Conservation (phyloP, 176 grass and related monocot species). For the Oryza officinalis region DNA sequence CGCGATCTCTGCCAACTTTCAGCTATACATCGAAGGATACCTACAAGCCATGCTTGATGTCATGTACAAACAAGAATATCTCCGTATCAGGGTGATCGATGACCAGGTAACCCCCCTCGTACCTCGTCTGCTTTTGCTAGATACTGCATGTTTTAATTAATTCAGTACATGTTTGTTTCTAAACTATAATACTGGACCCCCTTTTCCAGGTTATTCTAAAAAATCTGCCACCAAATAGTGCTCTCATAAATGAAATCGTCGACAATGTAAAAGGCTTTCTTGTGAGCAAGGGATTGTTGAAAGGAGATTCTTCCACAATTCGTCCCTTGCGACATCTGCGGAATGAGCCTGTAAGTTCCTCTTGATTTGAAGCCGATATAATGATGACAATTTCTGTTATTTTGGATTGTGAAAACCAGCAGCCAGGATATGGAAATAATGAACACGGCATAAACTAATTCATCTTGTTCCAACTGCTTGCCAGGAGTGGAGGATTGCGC, state of each 20-base stretch:
- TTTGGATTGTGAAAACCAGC: neutral
- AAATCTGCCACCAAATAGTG: slow-evolving; percentile 76
- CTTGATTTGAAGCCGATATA: neutral
- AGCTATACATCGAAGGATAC: slow-evolving; percentile 91
- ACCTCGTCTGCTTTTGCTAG: neutral
- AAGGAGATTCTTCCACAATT: slow-evolving; percentile 55
- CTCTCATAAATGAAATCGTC: slow-evolving; percentile 78
- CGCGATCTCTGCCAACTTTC: slow-evolving; percentile 6
- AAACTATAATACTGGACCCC: neutral
- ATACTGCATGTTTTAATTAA: neutral
- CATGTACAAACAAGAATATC: slow-evolving; percentile 81
- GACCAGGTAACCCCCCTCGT: slow-evolving; percentile 56
- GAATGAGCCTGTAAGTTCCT: slow-evolving; percentile 60
- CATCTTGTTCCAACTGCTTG: slow-evolving; percentile 3
- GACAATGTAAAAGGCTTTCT: slow-evolving; percentile 79
- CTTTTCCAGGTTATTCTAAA: slow-evolving; percentile 67
- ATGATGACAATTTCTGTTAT: no score
- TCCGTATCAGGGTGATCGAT: slow-evolving; percentile 77
- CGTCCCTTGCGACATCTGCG: slow-evolving; percentile 62
- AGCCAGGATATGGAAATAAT: neutral
- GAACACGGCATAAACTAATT: neutral
- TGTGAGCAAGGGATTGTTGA: slow-evolving; percentile 73
- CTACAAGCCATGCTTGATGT: slow-evolving; percentile 85
- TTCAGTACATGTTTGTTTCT: no score
- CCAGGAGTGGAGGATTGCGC: slow-evolving; percentile 81